Percentiles rank a stretch among this genome's conserved stretches.
Conservation (phyloP, 2,329 filamentous ascomycete genomes). For the Monilinia laxa region DNA sequence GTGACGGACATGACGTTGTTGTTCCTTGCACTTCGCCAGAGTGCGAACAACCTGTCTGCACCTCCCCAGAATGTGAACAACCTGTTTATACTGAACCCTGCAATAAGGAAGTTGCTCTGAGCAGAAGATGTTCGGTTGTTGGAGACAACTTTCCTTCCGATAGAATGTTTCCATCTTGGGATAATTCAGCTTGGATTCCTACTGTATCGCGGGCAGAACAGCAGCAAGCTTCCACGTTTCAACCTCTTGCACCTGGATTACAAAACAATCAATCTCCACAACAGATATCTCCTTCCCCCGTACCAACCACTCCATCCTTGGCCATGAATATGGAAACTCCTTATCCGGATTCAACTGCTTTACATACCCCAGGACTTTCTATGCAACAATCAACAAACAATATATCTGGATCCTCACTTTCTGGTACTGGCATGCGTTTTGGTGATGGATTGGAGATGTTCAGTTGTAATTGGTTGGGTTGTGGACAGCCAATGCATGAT, state of each 20-base stretch:
- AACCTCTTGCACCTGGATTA: background rate
- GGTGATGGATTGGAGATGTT: constrained; percentile 24
- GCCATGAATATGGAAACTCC: constrained; percentile 24
- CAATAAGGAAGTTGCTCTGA: constrained; percentile 24
- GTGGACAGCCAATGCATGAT: constrained; percentile 31
- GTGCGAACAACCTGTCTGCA: constrained; percentile 32
- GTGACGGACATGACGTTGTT: constrained; percentile 26
- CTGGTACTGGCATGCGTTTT: constrained; percentile 30
- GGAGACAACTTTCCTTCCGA: constrained; percentile 16
- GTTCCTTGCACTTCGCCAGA: constrained; percentile 29
- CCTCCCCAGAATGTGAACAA: constrained; percentile 28
- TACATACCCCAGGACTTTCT: background rate
- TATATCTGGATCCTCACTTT: background rate
- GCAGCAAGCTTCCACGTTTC: background rate
- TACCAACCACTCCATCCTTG: constrained; percentile 31
- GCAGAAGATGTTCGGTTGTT: constrained; percentile 21
- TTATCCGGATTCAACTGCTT: background rate
- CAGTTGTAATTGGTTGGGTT: constrained; percentile 36
- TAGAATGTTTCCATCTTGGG: constrained; percentile 20
- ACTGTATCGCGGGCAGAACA: constrained; percentile 15
- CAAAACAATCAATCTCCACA: background rate
- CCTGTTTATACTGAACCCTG: constrained; percentile 31
- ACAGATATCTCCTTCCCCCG: constrained; percentile 19
- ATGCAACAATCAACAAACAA: background rate
- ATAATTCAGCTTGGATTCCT: constrained; percentile 25